A percentile compares a stretch with the other conserved stretches of the same genome.
phyloP scores from a whole-genome alignment of 345 rosid species.

The Laguncularia racemosa region DNA sequence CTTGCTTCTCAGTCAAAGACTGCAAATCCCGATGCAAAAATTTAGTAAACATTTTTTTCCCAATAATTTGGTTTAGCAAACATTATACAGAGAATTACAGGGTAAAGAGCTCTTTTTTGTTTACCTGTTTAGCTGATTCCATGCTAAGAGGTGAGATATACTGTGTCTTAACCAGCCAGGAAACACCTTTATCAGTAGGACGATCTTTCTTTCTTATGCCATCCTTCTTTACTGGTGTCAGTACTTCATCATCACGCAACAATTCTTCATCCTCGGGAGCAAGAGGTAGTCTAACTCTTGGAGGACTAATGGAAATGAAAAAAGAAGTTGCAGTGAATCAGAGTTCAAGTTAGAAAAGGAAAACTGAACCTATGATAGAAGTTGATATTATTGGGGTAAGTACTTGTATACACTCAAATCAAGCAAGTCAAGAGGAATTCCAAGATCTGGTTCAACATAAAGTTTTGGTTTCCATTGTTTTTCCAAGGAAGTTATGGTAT shows the following conservation, averaged over 20 bases:
- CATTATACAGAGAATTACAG: neutral
- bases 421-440: conserved; percentile 94
- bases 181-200: conserved; percentile 89
- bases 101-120: neutral
- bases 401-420: conserved; percentile 97
- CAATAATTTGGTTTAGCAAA: neutral
- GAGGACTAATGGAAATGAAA: conserved; percentile 42
- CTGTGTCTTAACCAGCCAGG: conserved; percentile 97
- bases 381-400: conserved; percentile 7
- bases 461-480: conserved; percentile 84
- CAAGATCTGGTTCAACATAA: conserved; percentile 94
- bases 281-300: conserved; percentile 53
- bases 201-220: conserved; percentile 87
- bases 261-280: conserved; percentile 91
- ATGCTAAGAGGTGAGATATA: conserved; percentile 83
- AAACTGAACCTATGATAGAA: conserved; percentile 4
- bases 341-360: neutral
- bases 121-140: conserved; percentile 85
- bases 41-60: conserved; percentile 3
- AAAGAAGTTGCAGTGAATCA: conserved; percentile 1
- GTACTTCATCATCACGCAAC: conserved; percentile 73
- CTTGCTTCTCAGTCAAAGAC: conserved; percentile 96
- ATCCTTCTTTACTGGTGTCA: conserved; percentile 73
- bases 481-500: conserved; percentile 84
- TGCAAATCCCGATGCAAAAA: conserved; percentile 23